Percentiles rank a stretch among this genome's conserved stretches.
phyloP scores from a whole-genome alignment of 73 alveolate genomes.

The Tetrahymena malaccensis region DNA sequence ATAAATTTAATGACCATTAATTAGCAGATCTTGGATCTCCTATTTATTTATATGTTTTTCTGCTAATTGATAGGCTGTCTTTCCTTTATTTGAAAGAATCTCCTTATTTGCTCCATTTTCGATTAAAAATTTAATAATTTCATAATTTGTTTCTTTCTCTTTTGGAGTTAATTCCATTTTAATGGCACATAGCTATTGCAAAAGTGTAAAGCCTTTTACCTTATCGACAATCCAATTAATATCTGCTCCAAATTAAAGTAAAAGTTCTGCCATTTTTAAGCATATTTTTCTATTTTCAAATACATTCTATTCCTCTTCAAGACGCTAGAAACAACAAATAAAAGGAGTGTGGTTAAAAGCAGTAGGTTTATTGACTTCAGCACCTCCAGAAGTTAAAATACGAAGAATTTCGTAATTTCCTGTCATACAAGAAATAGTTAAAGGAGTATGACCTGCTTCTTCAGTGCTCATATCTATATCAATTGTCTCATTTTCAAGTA shows the following conservation, averaged over 20 bases:
- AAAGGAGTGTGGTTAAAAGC: constrained; percentile 54
- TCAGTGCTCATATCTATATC: constrained; percentile 66
- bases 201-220: constrained; percentile 58
- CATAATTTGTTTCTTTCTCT: constrained; percentile 49
- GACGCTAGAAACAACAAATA: constrained; percentile 52
- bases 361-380: constrained; percentile 54
- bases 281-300: constrained; percentile 73
- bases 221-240: constrained; percentile 48
- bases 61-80: constrained; percentile 6
- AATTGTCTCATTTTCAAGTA: constrained; percentile 50
- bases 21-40: constrained; percentile 6
- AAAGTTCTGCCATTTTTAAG: constrained; percentile 64
- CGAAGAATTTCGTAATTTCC: constrained; percentile 66
- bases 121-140: constrained; percentile 47
- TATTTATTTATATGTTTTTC: constrained; percentile 30
- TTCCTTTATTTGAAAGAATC: constrained; percentile 21
- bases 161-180: constrained; percentile 38
- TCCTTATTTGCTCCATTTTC: constrained; percentile 59
- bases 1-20: neutral
- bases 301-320: constrained; percentile 58
- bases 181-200: constrained; percentile 62
- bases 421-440: constrained; percentile 59
- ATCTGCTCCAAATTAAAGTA: constrained; percentile 69
- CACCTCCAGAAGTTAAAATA: constrained; percentile 59
- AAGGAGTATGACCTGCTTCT: constrained; percentile 62